Conservation (phyloP, 768 basidiomycete species). For the Lactifluus volemus region DNA sequence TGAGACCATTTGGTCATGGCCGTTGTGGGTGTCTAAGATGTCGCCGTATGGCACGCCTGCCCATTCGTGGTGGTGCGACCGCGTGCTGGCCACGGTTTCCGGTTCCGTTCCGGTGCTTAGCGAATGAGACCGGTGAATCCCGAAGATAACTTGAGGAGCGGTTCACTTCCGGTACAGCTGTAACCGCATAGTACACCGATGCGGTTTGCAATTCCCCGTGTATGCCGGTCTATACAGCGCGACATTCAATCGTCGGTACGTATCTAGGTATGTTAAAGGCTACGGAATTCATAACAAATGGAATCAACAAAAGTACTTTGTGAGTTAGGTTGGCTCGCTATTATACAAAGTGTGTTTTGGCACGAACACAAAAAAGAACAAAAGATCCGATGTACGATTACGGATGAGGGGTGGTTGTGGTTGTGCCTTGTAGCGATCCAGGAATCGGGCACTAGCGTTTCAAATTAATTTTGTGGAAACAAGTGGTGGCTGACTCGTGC, state of each 20-base stretch:
- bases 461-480: neutral
- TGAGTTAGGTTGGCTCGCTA: neutral
- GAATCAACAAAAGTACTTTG: neutral
- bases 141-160: too few species aligned
- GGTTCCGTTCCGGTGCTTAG: neutral
- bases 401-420: neutral
- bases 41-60: neutral
- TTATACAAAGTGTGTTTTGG: neutral
- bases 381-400: constrained; percentile 6
- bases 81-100: neutral
- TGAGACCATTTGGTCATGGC: constrained; percentile 10
- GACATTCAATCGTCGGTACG: too few species aligned
- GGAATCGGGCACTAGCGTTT: neutral
- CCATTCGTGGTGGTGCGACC: neutral
- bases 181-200: neutral
- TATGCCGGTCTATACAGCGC: neutral
- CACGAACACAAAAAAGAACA: constrained; percentile 9
- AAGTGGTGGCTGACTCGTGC: neutral
- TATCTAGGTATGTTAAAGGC: too few species aligned
- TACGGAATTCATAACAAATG: neutral
- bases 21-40: neutral
- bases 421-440: constrained; percentile 1
- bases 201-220: neutral
- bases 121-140: too few species aligned
- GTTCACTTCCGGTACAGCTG: too few species aligned